phyloP scores from a whole-genome alignment of 805 yeast species.

The Clavispora santaluciae region DNA sequence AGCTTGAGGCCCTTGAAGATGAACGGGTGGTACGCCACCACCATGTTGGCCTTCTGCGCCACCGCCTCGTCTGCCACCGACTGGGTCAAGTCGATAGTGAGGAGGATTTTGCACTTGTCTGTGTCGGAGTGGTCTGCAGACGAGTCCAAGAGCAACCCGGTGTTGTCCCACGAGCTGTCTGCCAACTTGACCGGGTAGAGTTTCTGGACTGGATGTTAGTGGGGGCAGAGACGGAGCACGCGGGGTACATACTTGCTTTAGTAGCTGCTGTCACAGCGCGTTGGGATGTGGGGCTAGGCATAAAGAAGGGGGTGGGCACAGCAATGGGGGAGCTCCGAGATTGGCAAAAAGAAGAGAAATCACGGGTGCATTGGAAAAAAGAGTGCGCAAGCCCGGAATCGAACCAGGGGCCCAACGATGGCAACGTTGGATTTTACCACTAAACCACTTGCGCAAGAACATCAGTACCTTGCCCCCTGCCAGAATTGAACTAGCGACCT shows the following conservation, averaged over 20 bases:
- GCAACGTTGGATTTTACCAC: conserved; percentile 19
- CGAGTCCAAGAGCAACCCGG: conserved; percentile 82
- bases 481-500: conserved; percentile 69
- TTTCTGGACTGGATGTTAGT: conserved; percentile 50
- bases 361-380: conserved; percentile 1
- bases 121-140: conserved; percentile 17
- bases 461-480: conserved; percentile 25
- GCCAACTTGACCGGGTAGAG: conserved; percentile 81
- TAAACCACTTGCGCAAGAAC: conserved; percentile 17
- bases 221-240: conserved; percentile 3
- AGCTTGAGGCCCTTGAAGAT: conserved; percentile 84
- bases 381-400: conserved; percentile 22
- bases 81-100: conserved; percentile 82
- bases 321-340: too few species aligned
- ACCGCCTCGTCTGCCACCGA: conserved; percentile 86
- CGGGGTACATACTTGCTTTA: conserved; percentile 30
- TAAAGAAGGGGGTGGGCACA: too few species aligned
- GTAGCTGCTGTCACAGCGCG: conserved; percentile 40
- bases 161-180: conserved; percentile 90
- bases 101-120: conserved; percentile 38
- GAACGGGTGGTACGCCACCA: conserved; percentile 90
- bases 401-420: conserved; percentile 19
- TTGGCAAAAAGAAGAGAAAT: conserved; percentile 2
- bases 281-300: conserved; percentile 31
- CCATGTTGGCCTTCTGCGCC: conserved; percentile 43